Evolutionary conservation across 2,329 filamentous ascomycete species (phyloP).

Genomic region (Diaporthe capsici): DNA sequence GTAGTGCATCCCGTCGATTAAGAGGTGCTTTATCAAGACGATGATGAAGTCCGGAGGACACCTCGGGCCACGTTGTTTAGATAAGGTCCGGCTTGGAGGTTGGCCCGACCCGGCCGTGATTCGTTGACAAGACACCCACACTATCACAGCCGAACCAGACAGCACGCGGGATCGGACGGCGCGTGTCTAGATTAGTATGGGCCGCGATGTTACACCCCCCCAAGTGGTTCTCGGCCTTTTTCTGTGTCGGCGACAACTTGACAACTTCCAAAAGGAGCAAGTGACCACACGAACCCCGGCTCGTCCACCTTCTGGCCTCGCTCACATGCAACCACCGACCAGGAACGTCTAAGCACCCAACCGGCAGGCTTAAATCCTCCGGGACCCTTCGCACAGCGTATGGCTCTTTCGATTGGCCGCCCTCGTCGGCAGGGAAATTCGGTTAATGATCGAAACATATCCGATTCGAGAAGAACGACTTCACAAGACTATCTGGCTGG

Average conservation of each 20-base stretch:
- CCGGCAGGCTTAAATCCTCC: conserved; percentile 17
- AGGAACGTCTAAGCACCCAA: conserved; percentile 9
- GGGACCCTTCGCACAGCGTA: not conserved
- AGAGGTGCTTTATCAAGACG: conserved; percentile 12
- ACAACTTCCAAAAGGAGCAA: conserved; percentile 35
- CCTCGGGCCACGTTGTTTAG: conserved; percentile 16
- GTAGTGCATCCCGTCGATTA: not conserved
- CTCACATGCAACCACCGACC: conserved; percentile 26
- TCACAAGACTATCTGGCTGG: conserved; percentile 23
- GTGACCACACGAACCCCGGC: conserved; percentile 24
- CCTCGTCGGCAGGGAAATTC: conserved; percentile 5
- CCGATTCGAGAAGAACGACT: conserved; percentile 15
- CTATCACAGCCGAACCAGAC: conserved; percentile 19
- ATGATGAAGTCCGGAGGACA: conserved; percentile 20
- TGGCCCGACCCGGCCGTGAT: conserved; percentile 12
- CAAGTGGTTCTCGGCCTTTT: conserved; percentile 21
- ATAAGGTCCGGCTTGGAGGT: conserved; percentile 11
- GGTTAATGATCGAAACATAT: not conserved
- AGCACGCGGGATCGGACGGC: conserved; percentile 16
- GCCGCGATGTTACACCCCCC: conserved; percentile 21
- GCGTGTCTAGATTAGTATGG: conserved; percentile 31
- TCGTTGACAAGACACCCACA: conserved; percentile 12
- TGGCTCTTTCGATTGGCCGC: not conserved
- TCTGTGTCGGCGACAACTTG: conserved; percentile 14
- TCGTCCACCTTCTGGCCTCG: conserved; percentile 1